Conservation (phyloP, 768 basidiomycete genomes). For the Agaricus blazei region DNA sequence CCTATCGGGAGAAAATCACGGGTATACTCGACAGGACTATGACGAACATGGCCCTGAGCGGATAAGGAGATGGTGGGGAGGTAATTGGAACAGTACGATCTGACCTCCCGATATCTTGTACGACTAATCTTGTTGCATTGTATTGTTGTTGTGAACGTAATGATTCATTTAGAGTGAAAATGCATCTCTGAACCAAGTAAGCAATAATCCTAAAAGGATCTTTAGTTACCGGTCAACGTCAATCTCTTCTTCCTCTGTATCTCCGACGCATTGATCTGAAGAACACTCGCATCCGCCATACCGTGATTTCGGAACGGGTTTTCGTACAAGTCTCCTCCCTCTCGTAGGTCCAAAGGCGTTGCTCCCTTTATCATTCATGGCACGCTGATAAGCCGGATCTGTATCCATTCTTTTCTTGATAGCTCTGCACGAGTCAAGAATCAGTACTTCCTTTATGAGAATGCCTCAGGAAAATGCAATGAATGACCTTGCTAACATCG, state of each 20-base stretch:
- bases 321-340: background rate
- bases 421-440: background rate
- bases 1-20: conserved; percentile 46
- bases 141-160: background rate
- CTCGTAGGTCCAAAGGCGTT: too few species aligned
- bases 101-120: background rate
- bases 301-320: background rate
- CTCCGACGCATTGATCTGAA: conserved; percentile 3
- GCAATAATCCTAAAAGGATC: too few species aligned
- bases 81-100: conserved; percentile 68
- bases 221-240: too few species aligned
- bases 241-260: background rate
- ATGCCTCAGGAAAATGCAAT: background rate
- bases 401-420: conserved; percentile 5
- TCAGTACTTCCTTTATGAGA: background rate
- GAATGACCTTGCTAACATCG: background rate
- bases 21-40: conserved; percentile 77
- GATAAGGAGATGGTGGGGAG: conserved; percentile 87
- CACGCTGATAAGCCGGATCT: background rate
- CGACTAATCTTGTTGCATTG: background rate
- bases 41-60: conserved; percentile 88
- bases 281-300: background rate
- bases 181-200: too few species aligned
- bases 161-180: background rate
- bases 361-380: background rate